Evolutionary conservation across 345 rosid species (phyloP).

Genomic region (Heritiera littoralis): DNA sequence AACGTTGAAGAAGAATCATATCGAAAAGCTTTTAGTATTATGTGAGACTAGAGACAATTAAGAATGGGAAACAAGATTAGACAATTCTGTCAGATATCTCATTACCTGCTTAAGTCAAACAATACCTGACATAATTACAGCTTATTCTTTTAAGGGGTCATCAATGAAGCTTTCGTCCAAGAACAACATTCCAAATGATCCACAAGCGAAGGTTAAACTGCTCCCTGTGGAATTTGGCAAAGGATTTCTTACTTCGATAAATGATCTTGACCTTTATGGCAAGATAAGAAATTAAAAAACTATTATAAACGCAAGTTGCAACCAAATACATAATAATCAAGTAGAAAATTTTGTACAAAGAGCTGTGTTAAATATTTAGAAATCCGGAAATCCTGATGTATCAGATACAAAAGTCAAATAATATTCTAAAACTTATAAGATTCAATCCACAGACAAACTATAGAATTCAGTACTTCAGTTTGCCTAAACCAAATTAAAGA

Average conservation of each 20-base stretch:
- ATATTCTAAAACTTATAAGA: constrained; percentile 1
- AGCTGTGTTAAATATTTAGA: neutral
- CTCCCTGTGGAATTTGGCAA: constrained; percentile 29
- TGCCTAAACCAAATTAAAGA: constrained; percentile 9
- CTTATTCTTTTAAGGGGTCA: constrained; percentile 23
- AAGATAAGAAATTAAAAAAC: neutral
- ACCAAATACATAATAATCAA: neutral
- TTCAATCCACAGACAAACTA: neutral
- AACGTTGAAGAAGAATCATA: constrained; percentile 4
- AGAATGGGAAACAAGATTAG: constrained; percentile 34
- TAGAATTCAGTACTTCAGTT: neutral
- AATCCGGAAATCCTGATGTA: neutral
- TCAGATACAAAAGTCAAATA: constrained; percentile 17
- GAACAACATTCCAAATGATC: constrained; percentile 28
- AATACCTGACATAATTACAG: constrained; percentile 3
- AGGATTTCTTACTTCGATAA: neutral
- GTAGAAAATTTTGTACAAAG: neutral
- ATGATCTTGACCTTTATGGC: neutral
- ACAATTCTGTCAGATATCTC: constrained; percentile 5
- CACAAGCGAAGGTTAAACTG: constrained; percentile 36
- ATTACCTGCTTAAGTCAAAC: constrained; percentile 27
- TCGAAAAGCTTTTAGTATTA: neutral
- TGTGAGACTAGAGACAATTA: constrained; percentile 15
- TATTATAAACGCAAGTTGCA: neutral
- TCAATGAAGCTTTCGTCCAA: constrained; percentile 33